These are phyloP conservation scores for Picochlorum sp. DNA, from an alignment of 139 green algal genomes.

Conservation along the genomic window DNA sequence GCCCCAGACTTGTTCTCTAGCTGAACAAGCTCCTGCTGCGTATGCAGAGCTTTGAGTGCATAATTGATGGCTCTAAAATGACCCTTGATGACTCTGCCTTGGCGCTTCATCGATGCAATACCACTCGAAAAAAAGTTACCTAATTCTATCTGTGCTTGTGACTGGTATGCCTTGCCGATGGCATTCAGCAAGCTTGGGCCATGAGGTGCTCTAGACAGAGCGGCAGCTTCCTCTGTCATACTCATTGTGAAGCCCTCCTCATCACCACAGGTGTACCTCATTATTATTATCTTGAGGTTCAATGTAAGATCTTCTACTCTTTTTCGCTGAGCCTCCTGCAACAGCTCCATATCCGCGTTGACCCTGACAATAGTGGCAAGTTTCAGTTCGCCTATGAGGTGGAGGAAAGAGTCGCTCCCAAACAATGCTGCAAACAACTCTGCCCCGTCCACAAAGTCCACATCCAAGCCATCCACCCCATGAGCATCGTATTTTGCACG, in stretches of 20 bases:
- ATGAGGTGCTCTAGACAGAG: conserved; percentile 63
- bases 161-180: conserved; percentile 73
- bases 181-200: conserved; percentile 73
- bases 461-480: conserved; percentile 60
- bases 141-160: conserved; percentile 59
- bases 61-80: conserved; percentile 46
- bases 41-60: conserved; percentile 58
- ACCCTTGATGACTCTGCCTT: conserved; percentile 50
- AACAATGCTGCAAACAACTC: conserved; percentile 83
- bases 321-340: conserved; percentile 24
- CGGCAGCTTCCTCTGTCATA: conserved; percentile 48
- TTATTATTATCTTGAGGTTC: conserved; percentile 57
- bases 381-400: conserved; percentile 71
- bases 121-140: conserved; percentile 52
- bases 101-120: conserved; percentile 33
- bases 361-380: conserved; percentile 45
- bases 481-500: conserved; percentile 65
- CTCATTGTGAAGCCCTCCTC: conserved; percentile 24
- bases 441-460: conserved; percentile 71
- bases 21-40: conserved; percentile 41
- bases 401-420: conserved; percentile 69
- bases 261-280: conserved; percentile 59
- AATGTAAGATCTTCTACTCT: conserved; percentile 52
- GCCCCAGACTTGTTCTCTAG: conserved; percentile 13
- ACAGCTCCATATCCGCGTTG: conserved; percentile 25